Base-by-base conservation (phyloP, 1,139 yeast species). In the Geotrichum siamense region DNA sequence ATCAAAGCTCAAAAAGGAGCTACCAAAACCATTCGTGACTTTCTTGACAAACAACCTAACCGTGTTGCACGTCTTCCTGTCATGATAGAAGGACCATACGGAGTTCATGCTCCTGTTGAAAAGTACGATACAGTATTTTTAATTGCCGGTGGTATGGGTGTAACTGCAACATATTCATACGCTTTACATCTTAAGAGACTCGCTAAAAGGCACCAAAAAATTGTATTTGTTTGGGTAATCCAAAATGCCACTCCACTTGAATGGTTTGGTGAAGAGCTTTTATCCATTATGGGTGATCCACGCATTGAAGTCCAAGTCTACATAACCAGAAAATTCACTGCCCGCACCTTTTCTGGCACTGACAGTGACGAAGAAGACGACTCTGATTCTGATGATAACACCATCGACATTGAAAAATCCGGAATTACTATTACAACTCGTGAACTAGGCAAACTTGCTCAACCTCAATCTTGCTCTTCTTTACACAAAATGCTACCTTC, bases 81-180 rank as follows among this genome's bases (percentile, higher is more conserved):
- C 2, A 57, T 69, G 30, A 55, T 76, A n/a, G 82, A 78, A 51
- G 82, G 82, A 0, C 80, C 82, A 0, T 78, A 78, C 53, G 77
- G 81, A 55, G 60, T 63, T 54, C 53, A 65, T 53, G 54, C 74
- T 48, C 70, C 82, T 59, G 46, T 75, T 44, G 67, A 68, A 45
- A 70, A 71, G 45, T 78, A 71, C 55, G 75, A 76, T 44, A 71
- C 71, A 33, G 60, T 69, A 5, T 58, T 78, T 13, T 64, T 79
- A 41, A 50, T 79, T 43, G 75, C 77, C 2, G 80, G 83, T 51
- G 85, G 86, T 45, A 79, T 78, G 52, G 91, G 91, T 56, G 68
- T 82, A 45, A 79, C 89, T 1, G 77, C 79, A 3, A 51, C 51
- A 13, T 53, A 60, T 58, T 49, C 61, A 10, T 51, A 56, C 38